phyloP scores from a whole-genome alignment of 2,329 filamentous ascomycete species.

The Claviceps maximensis region DNA sequence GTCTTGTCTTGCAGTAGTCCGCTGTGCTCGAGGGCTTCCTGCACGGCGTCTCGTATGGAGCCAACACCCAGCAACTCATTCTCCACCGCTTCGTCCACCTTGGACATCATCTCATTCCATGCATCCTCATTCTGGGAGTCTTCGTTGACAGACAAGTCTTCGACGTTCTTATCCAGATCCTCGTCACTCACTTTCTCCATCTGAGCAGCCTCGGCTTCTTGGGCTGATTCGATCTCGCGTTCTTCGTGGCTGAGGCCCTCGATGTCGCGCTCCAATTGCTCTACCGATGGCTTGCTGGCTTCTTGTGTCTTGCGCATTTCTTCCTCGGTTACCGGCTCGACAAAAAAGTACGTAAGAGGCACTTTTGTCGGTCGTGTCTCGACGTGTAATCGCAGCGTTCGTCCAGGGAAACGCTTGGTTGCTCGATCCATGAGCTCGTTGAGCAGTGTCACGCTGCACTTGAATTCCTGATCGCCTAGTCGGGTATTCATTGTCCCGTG shows the following conservation, averaged over 20 bases:
- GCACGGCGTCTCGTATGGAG: slow-evolving; percentile 39
- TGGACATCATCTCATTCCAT: slow-evolving; percentile 42
- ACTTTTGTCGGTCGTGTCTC: slow-evolving; percentile 52
- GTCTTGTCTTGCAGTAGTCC: slow-evolving; percentile 35
- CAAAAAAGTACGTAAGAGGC: slow-evolving; percentile 79
- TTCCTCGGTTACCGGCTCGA: slow-evolving; percentile 63
- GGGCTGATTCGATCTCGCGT: slow-evolving; percentile 12
- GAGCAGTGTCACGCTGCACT: slow-evolving; percentile 62
- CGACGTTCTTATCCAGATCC: slow-evolving; percentile 11
- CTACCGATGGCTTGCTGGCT: slow-evolving; percentile 48
- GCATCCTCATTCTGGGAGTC: slow-evolving; percentile 22
- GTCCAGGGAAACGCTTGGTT: slow-evolving; percentile 59
- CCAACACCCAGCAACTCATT: slow-evolving; percentile 41
- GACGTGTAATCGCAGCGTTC: slow-evolving; percentile 67
- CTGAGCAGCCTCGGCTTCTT: slow-evolving; percentile 9
- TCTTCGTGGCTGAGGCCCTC: slow-evolving; percentile 32
- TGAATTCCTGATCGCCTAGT: slow-evolving; percentile 77
- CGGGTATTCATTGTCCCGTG: slow-evolving; percentile 57
- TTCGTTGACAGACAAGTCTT: slow-evolving; percentile 9
- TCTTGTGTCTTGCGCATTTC: slow-evolving; percentile 65
- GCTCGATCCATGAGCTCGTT: slow-evolving; percentile 69
- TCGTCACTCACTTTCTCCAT: slow-evolving; percentile 10
- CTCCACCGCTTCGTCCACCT: slow-evolving; percentile 43
- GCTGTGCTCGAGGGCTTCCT: slow-evolving; percentile 41
- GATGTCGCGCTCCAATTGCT: slow-evolving; percentile 53